Evolutionary conservation across 1,284 basidiomycete species (phyloP).

Genomic region (Malassezia equina): DNA sequence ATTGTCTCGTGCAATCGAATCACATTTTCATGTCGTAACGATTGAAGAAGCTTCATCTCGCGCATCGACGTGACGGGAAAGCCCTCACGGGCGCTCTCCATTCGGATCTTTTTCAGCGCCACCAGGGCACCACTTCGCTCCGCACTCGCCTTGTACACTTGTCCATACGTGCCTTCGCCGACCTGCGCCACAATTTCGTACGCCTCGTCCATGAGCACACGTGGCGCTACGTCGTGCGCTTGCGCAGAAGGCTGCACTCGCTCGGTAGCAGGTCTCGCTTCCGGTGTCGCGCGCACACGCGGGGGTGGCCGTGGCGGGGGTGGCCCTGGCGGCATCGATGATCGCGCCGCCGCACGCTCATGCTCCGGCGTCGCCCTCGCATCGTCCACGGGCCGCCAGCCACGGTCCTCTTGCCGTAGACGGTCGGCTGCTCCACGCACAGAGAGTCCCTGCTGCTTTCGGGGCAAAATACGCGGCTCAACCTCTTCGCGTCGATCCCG

Average conservation of each 20-base stretch:
- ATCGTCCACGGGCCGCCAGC: neutral
- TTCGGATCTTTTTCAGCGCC: constrained; percentile 90
- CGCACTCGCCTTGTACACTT: constrained; percentile 94
- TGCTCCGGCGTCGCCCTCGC: neutral
- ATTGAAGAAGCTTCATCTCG: constrained; percentile 94
- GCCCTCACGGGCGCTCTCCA: constrained; percentile 94
- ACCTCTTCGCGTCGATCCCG: neutral
- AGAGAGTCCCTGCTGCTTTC: neutral
- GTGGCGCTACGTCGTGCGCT: neutral
- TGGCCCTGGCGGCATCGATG: neutral
- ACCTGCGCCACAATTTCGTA: constrained; percentile 88
- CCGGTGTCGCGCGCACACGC: neutral
- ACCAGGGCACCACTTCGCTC: constrained; percentile 65
- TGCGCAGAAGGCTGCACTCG: neutral
- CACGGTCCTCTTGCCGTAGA: neutral
- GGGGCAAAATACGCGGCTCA: neutral
- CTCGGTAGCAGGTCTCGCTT: neutral
- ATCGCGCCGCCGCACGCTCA: neutral
- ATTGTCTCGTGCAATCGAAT: constrained; percentile 92
- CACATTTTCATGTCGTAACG: constrained; percentile 76
- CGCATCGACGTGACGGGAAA: constrained; percentile 98
- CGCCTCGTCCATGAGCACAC: constrained; percentile 49
- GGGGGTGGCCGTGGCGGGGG: neutral
- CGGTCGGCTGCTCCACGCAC: neutral
- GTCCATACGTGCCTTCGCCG: constrained; percentile 96